Conservation (phyloP, 768 basidiomycete genomes). For the Lactifluus subvellereus region DNA sequence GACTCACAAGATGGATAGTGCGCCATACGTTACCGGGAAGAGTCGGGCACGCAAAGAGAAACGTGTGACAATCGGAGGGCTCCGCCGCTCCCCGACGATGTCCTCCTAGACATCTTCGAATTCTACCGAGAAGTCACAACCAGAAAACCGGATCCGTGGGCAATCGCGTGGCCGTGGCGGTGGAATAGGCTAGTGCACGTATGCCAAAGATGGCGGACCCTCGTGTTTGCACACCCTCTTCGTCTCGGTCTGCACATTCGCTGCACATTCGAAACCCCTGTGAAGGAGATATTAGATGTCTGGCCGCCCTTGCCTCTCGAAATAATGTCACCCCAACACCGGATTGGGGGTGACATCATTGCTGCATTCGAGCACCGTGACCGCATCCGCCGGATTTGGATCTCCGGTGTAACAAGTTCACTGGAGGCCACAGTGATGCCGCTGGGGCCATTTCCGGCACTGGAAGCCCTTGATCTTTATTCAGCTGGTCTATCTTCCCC, state of each 20-base stretch:
- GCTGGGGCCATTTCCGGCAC: neutral
- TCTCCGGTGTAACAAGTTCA: neutral
- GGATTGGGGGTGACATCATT: neutral
- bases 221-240: neutral
- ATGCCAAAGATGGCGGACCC: neutral
- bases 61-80: too few species aligned
- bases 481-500: neutral
- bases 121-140: too few species aligned
- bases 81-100: too few species aligned
- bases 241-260: neutral
- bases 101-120: too few species aligned
- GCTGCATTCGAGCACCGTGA: neutral
- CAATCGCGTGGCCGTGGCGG: too few species aligned
- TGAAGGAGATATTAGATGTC: neutral
- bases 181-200: neutral
- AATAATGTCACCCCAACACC: too few species aligned
- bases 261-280: constrained; percentile 1
- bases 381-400: neutral
- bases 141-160: too few species aligned
- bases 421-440: neutral
- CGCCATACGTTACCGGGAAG: too few species aligned
- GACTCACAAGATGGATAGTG: too few species aligned
- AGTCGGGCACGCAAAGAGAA: too few species aligned
- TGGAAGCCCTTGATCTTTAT: neutral
- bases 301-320: constrained; percentile 6